Percentiles rank a stretch among this genome's conserved stretches.
These are phyloP conservation scores for Tylopilus subfusipes DNA, from an alignment of 768 basidiomycete genomes.

Conservation along the genomic window DNA sequence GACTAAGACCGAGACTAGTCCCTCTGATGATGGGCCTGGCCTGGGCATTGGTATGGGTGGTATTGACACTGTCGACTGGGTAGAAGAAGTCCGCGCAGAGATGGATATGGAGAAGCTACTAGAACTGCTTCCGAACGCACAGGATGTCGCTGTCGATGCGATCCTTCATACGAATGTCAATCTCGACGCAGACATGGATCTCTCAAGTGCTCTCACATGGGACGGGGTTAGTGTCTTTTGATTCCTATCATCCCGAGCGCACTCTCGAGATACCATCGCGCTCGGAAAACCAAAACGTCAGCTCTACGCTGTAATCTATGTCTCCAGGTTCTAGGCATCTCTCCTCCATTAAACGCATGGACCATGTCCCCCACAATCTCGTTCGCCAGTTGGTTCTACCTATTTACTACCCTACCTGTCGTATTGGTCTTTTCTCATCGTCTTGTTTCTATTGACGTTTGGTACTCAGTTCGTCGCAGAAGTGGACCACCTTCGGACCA, in stretches of 20 bases:
- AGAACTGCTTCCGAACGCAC: constrained; percentile 45
- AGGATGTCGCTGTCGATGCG: constrained; percentile 27
- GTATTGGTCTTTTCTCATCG: constrained; percentile 19
- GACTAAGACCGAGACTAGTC: constrained; percentile 12
- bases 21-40: constrained; percentile 12
- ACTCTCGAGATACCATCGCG: not conserved
- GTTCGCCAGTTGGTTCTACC: constrained; percentile 17
- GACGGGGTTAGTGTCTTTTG: constrained; percentile 29
- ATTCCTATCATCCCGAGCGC: constrained; percentile 9
- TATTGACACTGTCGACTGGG: constrained; percentile 25
- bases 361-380: constrained; percentile 16
- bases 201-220: constrained; percentile 26
- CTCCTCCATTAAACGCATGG: constrained; percentile 16
- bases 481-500: not conserved
- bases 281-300: constrained; percentile 18
- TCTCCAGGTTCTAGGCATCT: constrained; percentile 9
- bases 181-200: constrained; percentile 28
- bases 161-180: constrained; percentile 16
- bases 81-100: constrained; percentile 35
- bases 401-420: constrained; percentile 28
- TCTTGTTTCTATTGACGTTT: constrained; percentile 7
- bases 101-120: constrained; percentile 61
- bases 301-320: constrained; percentile 4
- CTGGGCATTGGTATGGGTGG: constrained; percentile 19
- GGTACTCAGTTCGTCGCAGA: not conserved